Evolutionary conservation across 345 rosid genomes (phyloP), one percentile per base, ranked within the genome.

Genomic region (Syzygium grande): DNA sequence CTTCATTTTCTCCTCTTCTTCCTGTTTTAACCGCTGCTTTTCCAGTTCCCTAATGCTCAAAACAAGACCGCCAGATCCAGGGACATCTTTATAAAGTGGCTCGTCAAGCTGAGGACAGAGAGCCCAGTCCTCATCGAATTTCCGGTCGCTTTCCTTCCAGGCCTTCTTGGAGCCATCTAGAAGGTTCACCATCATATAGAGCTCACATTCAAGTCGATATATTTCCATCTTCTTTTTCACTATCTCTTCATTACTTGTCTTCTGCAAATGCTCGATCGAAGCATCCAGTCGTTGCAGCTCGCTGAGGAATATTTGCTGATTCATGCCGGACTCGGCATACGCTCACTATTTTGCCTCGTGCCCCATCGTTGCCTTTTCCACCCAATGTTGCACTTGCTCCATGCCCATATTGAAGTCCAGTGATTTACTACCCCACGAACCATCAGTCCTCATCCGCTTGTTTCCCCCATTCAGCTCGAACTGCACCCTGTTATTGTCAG

Each of bases 1-100:
- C 38, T 34, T 34, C 38, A 34, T 34, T 34, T 34, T 34, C 38
- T 34, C 38, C 38, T 34, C 38, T 34, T 34, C 38, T 34, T 34
- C 38, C 38, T 34, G 38, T 34, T 34, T 34, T 34, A 34, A 34
- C 38, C 38, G 38, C 38, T 34, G 38, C 38, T 34, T 34, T 34
- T 34, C 38, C 2, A 34, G 38, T 34, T 34, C 38, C 38, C 56
- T 85, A 80, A 91, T 84, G 88, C 97, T 94, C 93, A 98, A 86
- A 58, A 95, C 96, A 88, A 96, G 95, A 84, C 99, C 99, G 25
- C 96, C 95, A 41, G 95, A 91, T 19, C 98, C 98, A 85, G 93
- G 88, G 55, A 93, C 94, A 92, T 96, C 97, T 92, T 91, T 90
- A 91, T 96, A 96, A 83, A 95, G 92, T 7, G 97, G 95, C 63